Evolutionary conservation across 768 basidiomycete genomes (phyloP).

Genomic region (Pleurotus giganteus): DNA sequence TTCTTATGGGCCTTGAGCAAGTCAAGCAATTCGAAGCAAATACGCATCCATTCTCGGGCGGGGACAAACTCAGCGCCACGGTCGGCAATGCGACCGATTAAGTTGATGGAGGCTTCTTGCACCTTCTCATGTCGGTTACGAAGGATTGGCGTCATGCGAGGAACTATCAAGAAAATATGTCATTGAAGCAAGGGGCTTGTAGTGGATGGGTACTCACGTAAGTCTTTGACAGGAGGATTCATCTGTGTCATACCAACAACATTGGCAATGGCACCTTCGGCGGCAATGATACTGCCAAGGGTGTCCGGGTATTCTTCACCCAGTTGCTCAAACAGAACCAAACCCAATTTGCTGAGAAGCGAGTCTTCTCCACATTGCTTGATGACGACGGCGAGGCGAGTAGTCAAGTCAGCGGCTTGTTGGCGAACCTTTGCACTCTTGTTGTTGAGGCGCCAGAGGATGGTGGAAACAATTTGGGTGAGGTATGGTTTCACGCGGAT

Average conservation of each 20-base stretch:
- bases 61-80: conserved; percentile 99
- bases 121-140: conserved; percentile 99
- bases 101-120: conserved; percentile 98
- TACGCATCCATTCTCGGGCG: conserved; percentile 99
- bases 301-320: conserved; percentile 99
- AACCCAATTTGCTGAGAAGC: conserved; percentile 90
- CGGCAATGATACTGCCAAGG: conserved; percentile 97
- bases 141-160: conserved; percentile 99
- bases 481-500: conserved; percentile 98
- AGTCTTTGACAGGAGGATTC: conserved; percentile 99
- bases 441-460: conserved; percentile 99
- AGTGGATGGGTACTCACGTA: conserved; percentile 60
- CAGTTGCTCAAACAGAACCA: conserved; percentile 96
- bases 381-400: conserved; percentile 95
- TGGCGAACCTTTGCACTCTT: conserved; percentile 99
- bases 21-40: conserved; percentile 97
- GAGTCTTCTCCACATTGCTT: conserved; percentile 98
- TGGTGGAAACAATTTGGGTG: conserved; percentile 97
- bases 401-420: conserved; percentile 97
- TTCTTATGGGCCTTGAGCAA: conserved; percentile 99
- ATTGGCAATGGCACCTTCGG: conserved; percentile 97
- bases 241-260: conserved; percentile 99
- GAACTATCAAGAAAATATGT: conserved; percentile 53
- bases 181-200: not conserved
- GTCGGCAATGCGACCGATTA: conserved; percentile 99